phyloP scores from a whole-genome alignment of 805 yeast species.

The Zygosaccharomyces lentus region DNA sequence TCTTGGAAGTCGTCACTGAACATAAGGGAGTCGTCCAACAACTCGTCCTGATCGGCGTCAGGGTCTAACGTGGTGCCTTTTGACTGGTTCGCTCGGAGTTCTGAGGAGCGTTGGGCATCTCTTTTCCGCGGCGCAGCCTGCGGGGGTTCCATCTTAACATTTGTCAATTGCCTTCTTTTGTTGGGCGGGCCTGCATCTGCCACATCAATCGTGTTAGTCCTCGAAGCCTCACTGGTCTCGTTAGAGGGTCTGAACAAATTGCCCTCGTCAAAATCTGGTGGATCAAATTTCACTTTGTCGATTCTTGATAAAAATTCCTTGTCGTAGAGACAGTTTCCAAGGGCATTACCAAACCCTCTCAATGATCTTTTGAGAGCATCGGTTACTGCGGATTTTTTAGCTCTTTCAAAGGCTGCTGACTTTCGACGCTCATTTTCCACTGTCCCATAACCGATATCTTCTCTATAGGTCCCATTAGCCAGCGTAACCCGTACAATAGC shows the following conservation, averaged over 20 bases:
- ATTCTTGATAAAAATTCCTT: constrained; percentile 52
- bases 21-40: constrained; percentile 50
- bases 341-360: constrained; percentile 75
- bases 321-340: constrained; percentile 83
- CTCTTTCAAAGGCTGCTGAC: constrained; percentile 76
- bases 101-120: constrained; percentile 1
- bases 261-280: constrained; percentile 44
- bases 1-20: constrained; percentile 47
- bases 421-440: constrained; percentile 69
- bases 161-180: constrained; percentile 26
- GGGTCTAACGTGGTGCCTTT: constrained; percentile 3
- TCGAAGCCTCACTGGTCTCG: constrained; percentile 31
- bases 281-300: constrained; percentile 41
- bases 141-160: constrained; percentile 11
- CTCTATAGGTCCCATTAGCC: constrained; percentile 73
- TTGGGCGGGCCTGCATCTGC: constrained; percentile 10
- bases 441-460: constrained; percentile 83
- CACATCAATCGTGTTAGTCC: constrained; percentile 26
- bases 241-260: constrained; percentile 38
- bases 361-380: constrained; percentile 77
- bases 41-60: constrained; percentile 29
- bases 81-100: background rate
- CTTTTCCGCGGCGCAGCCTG: constrained; percentile 7
- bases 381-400: constrained; percentile 78
- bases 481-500: constrained; percentile 69